Conservation (phyloP, 305 asterid species). For the Fraxinus greggii region DNA sequence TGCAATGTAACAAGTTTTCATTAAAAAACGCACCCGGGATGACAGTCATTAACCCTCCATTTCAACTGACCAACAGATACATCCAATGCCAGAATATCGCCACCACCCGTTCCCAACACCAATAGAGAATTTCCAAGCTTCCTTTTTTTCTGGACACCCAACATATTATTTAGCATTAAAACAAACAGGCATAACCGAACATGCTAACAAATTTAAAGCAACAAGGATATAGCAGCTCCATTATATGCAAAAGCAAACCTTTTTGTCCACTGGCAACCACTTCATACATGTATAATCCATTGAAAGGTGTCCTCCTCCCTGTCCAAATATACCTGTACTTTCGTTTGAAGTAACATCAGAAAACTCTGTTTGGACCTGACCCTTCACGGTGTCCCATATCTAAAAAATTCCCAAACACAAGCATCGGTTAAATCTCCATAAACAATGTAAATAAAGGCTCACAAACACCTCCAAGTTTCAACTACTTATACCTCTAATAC, state of each 20-base stretch:
- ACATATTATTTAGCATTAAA: conserved; percentile 10
- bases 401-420: conserved; percentile 33
- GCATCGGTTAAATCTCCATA: not conserved
- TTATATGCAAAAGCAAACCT: conserved; percentile 39
- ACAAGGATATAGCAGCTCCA: not conserved
- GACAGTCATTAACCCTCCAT: conserved; percentile 83
- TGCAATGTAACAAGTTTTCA: not conserved
- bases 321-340: conserved; percentile 36
- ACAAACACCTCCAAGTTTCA: not conserved
- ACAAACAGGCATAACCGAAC: not conserved
- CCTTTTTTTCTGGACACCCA: conserved; percentile 63
- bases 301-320: conserved; percentile 75
- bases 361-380: conserved; percentile 85
- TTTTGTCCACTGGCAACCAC: conserved; percentile 72
- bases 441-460: not conserved
- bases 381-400: conserved; percentile 94
- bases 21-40: conserved; percentile 68
- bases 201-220: not conserved
- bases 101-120: conserved; percentile 89
- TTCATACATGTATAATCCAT: conserved; percentile 92
- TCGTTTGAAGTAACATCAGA: conserved; percentile 64
- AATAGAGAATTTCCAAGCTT: conserved; percentile 74
- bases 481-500: not conserved
- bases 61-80: conserved; percentile 80
- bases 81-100: conserved; percentile 87